A percentile compares a stretch with the other conserved stretches of the same genome.
phyloP scores from a whole-genome alignment of 2,329 filamentous ascomycete genomes.

The Magnaporthiopsis rhizophila region DNA sequence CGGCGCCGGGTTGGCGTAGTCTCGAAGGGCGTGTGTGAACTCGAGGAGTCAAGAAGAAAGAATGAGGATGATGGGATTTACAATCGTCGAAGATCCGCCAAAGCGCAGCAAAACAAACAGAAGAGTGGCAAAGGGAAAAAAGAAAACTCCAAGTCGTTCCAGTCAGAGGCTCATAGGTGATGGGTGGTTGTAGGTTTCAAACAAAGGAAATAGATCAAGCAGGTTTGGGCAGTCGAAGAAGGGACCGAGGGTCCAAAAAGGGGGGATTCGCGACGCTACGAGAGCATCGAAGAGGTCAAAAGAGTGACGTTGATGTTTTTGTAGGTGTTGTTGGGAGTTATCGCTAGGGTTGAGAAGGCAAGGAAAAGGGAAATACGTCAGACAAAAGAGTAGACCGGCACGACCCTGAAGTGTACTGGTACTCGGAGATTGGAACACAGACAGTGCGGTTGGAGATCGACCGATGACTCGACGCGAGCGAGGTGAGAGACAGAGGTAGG shows the following conservation, averaged over 20 bases:
- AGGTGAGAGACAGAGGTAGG: not conserved
- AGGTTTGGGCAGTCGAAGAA: constrained; percentile 17
- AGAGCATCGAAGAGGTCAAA: constrained; percentile 8
- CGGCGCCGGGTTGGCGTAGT: not conserved
- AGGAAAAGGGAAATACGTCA: not conserved
- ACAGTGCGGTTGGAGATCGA: not conserved
- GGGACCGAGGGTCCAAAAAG: constrained; percentile 16
- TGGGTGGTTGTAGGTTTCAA: constrained; percentile 20
- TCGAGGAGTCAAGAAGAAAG: constrained; percentile 18
- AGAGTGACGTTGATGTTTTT: constrained; percentile 9
- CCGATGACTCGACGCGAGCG: constrained; percentile 5
- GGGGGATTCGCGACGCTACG: constrained; percentile 13
- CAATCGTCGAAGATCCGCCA: constrained; percentile 14
- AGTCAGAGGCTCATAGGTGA: constrained; percentile 36
- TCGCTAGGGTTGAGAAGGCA: not conserved
- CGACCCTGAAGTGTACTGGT: constrained; percentile 2
- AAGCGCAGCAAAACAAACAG: constrained; percentile 17
- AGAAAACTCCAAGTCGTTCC: constrained; percentile 33
- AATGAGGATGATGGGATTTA: constrained; percentile 20
- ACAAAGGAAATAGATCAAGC: constrained; percentile 28
- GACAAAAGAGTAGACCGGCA: not conserved
- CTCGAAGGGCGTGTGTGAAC: constrained; percentile 5
- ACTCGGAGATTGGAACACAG: constrained; percentile 1
- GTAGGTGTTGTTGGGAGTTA: constrained; percentile 2
- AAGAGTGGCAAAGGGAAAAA: constrained; percentile 14